phyloP scores from a whole-genome alignment of 2,329 filamentous ascomycete genomes.

The Penicillium sp. region DNA sequence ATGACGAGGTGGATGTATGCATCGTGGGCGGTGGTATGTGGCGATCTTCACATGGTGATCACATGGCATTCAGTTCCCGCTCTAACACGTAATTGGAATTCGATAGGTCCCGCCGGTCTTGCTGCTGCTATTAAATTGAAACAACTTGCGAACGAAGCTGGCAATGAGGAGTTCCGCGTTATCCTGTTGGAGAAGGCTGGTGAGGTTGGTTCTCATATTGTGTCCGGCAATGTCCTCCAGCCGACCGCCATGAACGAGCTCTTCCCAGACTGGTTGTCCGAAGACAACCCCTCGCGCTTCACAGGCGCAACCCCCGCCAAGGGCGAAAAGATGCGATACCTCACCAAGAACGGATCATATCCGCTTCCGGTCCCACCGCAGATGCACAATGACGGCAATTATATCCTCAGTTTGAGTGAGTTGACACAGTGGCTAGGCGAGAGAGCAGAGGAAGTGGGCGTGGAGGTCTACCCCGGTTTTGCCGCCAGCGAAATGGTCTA shows the following conservation, averaged over 20 bases:
- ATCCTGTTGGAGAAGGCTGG: conserved; percentile 92
- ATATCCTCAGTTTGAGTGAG: conserved; percentile 93
- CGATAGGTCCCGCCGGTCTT: conserved; percentile 78
- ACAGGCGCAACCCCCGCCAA: conserved; percentile 81
- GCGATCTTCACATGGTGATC: background rate
- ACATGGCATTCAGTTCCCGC: background rate
- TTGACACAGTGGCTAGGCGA: conserved; percentile 95
- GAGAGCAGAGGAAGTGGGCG: conserved; percentile 91
- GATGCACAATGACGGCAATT: conserved; percentile 98
- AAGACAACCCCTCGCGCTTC: conserved; percentile 85
- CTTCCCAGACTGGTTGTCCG: conserved; percentile 87
- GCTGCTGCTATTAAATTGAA: conserved; percentile 92
- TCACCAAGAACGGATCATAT: conserved; percentile 76
- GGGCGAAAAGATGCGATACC: conserved; percentile 86
- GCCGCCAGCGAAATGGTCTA: conserved; percentile 93
- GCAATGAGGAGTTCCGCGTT: conserved; percentile 94
- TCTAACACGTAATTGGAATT: conserved; percentile 2
- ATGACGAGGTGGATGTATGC: conserved; percentile 91
- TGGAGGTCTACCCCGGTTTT: conserved; percentile 95
- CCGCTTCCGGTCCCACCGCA: conserved; percentile 88
- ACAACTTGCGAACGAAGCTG: conserved; percentile 89
- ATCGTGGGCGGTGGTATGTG: conserved; percentile 81
- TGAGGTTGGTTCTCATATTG: conserved; percentile 89
- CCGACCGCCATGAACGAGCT: conserved; percentile 85
- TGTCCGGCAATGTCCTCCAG: conserved; percentile 94